Percentiles rank a stretch among this genome's conserved stretches.
These are phyloP conservation scores for Drechslerella stenobrocha DNA, from an alignment of 2,329 filamentous ascomycete species.

Conservation along the genomic window DNA sequence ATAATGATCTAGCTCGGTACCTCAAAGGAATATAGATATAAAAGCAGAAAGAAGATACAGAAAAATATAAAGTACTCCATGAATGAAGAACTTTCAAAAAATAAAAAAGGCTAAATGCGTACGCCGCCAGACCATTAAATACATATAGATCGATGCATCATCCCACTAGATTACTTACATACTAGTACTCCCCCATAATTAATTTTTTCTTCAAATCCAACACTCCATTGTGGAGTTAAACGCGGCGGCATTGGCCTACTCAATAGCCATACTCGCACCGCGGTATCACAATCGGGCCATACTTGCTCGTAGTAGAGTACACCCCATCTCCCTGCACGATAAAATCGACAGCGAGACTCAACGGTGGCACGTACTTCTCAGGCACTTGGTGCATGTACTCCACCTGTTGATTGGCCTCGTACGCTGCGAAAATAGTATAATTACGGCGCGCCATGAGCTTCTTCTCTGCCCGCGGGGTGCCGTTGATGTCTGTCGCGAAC, in stretches of 20 bases:
- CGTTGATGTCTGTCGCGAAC: slow-evolving; percentile 89
- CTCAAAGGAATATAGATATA: too few species aligned
- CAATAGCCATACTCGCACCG: slow-evolving; percentile 74
- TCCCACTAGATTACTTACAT: background rate
- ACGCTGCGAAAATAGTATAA: slow-evolving; percentile 90
- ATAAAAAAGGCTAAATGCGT: background rate
- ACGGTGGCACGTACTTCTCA: slow-evolving; percentile 55
- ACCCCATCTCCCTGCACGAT: slow-evolving; percentile 90
- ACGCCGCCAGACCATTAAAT: too few species aligned
- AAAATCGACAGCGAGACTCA: slow-evolving; percentile 93
- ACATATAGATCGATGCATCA: too few species aligned
- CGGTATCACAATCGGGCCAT: slow-evolving; percentile 92
- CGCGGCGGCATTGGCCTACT: background rate
- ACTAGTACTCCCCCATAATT: too few species aligned
- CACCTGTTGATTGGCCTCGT: slow-evolving; percentile 71
- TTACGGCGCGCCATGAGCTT: slow-evolving; percentile 92
- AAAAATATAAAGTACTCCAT: too few species aligned
- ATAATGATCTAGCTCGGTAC: too few species aligned
- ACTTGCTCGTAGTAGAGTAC: slow-evolving; percentile 84
- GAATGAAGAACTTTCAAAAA: too few species aligned
- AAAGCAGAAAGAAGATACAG: too few species aligned
- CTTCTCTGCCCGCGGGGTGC: slow-evolving; percentile 78
- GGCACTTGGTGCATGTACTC: slow-evolving; percentile 55
- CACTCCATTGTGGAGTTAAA: too few species aligned
- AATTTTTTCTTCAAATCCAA: too few species aligned